phyloP scores from a whole-genome alignment of 257 asterid species.

The Ajuga chamaepitys region DNA sequence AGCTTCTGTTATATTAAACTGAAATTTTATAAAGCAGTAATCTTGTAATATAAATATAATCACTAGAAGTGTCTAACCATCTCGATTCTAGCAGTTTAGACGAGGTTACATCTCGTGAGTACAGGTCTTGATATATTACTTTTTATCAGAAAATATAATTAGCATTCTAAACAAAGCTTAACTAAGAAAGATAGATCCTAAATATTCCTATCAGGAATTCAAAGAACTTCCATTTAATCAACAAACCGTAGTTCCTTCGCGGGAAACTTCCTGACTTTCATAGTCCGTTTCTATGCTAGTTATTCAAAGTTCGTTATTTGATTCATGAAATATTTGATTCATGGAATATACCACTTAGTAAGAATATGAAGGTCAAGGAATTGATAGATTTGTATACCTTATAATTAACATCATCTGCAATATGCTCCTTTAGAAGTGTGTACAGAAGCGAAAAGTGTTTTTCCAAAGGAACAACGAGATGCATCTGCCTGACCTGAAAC shows the following conservation, averaged over 20 bases:
- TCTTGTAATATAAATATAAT: neutral
- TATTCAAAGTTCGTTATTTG: too few relatives aligned
- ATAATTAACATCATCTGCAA: constrained; percentile 77
- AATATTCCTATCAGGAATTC: too few relatives aligned
- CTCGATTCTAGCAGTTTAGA: neutral
- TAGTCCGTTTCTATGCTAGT: too few relatives aligned
- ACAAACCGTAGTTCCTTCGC: too few relatives aligned
- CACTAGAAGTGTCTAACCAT: neutral
- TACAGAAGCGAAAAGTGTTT: constrained; percentile 70
- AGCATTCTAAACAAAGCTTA: neutral
- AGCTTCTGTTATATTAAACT: too few relatives aligned
- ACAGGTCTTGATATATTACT: neutral
- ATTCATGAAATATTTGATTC: too few relatives aligned
- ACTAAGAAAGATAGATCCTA: neutral
- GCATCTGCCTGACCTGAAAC: constrained; percentile 78
- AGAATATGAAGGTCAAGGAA: neutral
- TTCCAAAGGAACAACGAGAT: constrained; percentile 76
- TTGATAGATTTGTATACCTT: constrained; percentile 41
- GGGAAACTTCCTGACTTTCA: too few relatives aligned
- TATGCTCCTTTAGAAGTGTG: constrained; percentile 68
- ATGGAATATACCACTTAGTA: too few relatives aligned
- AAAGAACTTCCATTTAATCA: too few relatives aligned
- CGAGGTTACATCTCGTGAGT: neutral
- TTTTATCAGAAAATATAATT: neutral
- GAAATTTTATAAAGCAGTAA: neutral